Evolutionary conservation across 768 basidiomycete species (phyloP).

Genomic region (Neoboletus magnificus): DNA sequence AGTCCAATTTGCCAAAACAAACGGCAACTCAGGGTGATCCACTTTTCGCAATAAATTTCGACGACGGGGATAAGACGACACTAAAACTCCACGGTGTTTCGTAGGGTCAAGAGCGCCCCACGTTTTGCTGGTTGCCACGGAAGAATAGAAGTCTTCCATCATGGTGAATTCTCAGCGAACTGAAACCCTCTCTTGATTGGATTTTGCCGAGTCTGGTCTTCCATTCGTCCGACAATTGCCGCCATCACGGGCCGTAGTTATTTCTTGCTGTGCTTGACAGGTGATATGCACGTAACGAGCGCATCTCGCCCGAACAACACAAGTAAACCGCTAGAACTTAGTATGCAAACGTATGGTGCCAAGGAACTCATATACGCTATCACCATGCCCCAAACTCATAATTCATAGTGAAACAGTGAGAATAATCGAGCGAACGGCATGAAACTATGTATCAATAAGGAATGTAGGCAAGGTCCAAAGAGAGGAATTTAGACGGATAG

Average conservation of each 20-base stretch:
- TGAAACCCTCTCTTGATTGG: constrained; percentile 11
- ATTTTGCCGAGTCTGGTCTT: constrained; percentile 7
- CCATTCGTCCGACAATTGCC: constrained; percentile 18
- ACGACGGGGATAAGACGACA: constrained; percentile 18
- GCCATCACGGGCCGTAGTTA: constrained; percentile 6
- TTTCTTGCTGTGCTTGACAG: constrained; percentile 9
- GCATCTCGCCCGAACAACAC: constrained; percentile 6
- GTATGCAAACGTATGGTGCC: not conserved
- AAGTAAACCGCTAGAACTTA: not conserved
- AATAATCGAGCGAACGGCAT: constrained; percentile 21
- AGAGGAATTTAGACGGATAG: constrained; percentile 7
- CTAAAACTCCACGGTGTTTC: constrained; percentile 26
- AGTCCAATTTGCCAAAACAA: not conserved
- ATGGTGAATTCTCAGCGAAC: constrained; percentile 21
- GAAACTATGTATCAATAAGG: constrained; percentile 33
- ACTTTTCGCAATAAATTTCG: constrained; percentile 1
- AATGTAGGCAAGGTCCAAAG: constrained; percentile 28
- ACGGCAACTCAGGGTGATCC: not conserved
- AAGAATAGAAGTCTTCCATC: constrained; percentile 33
- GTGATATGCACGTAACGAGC: constrained; percentile 10
- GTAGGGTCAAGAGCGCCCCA: constrained; percentile 17
- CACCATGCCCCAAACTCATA: constrained; percentile 18
- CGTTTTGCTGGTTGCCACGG: constrained; percentile 31
- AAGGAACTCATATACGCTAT: not conserved
- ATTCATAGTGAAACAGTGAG: constrained; percentile 27